These are phyloP conservation scores for Sordariomycetes sp. DNA, from an alignment of 2,329 filamentous ascomycete genomes.

Conservation along the genomic window DNA sequence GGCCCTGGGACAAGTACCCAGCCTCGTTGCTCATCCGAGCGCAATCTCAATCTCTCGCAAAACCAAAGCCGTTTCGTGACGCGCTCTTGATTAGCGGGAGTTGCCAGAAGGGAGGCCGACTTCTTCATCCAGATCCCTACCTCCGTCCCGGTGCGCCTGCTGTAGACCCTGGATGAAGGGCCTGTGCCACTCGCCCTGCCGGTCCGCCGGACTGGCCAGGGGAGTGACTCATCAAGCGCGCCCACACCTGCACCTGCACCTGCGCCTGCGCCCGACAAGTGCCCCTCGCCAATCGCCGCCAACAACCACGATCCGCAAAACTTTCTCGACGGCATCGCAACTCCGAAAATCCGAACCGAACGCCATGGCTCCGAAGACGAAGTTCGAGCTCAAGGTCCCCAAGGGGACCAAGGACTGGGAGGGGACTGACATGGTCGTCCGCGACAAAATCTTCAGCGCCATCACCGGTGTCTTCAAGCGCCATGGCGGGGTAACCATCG, in stretches of 20 bases:
- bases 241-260: neutral
- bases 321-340: neutral
- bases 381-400: conserved; percentile 72
- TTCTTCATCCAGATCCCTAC: neutral
- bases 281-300: neutral
- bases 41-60: neutral
- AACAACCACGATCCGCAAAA: neutral
- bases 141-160: neutral
- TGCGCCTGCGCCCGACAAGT: conserved; percentile 1
- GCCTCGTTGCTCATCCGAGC: neutral
- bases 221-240: conserved; percentile 6
- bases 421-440: conserved; percentile 67
- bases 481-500: conserved; percentile 69
- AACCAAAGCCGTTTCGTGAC: neutral
- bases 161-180: conserved; percentile 3
- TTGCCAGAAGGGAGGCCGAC: neutral
- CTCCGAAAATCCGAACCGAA: neutral
- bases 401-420: conserved; percentile 88
- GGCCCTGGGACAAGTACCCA: neutral
- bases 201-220: conserved; percentile 4
- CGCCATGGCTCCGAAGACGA: conserved; percentile 20
- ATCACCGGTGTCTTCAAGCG: conserved; percentile 75
- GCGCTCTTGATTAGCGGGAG: neutral
- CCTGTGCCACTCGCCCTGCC: neutral
- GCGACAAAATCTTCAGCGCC: conserved; percentile 67